Percentiles rank a stretch among this genome's conserved stretches.
phyloP scores from a whole-genome alignment of 371 early-diverging fungal genomes.

The Mucor velutinosus region DNA sequence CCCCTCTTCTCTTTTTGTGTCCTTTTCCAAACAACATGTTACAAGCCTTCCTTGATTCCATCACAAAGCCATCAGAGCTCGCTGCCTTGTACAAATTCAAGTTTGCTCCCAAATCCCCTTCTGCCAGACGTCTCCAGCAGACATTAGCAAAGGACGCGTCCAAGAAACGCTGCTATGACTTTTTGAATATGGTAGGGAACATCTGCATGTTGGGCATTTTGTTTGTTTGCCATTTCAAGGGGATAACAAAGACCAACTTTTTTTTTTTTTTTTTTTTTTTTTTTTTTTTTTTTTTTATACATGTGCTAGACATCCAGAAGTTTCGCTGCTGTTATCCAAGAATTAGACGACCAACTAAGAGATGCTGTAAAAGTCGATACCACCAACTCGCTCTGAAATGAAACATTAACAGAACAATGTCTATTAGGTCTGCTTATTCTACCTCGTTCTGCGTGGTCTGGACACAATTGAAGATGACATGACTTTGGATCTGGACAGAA shows the following conservation, averaged over 20 bases:
- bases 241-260: background rate
- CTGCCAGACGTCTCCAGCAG: slow-evolving; percentile 51
- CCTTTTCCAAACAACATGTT: slow-evolving; percentile 14
- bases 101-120: slow-evolving; percentile 60
- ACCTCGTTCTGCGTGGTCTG: slow-evolving; percentile 91
- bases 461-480: slow-evolving; percentile 99
- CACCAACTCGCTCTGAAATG: background rate
- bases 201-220: background rate
- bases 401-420: background rate
- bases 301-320: slow-evolving; percentile 82
- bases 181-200: slow-evolving; percentile 68
- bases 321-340: slow-evolving; percentile 95
- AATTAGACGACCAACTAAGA: slow-evolving; percentile 85
- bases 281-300: background rate
- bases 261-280: background rate
- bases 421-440: slow-evolving; percentile 82
- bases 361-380: slow-evolving; percentile 64
- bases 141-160: slow-evolving; percentile 53
- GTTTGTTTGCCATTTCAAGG: background rate
- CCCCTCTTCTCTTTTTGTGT: slow-evolving; percentile 7
- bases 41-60: slow-evolving; percentile 60
- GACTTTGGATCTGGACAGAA: slow-evolving; percentile 79
- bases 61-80: slow-evolving; percentile 86
- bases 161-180: slow-evolving; percentile 84
- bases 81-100: slow-evolving; percentile 79